These are phyloP conservation scores for Penicillium sclerotigenum DNA, from an alignment of 2,329 filamentous ascomycete genomes.

Conservation along the genomic window DNA sequence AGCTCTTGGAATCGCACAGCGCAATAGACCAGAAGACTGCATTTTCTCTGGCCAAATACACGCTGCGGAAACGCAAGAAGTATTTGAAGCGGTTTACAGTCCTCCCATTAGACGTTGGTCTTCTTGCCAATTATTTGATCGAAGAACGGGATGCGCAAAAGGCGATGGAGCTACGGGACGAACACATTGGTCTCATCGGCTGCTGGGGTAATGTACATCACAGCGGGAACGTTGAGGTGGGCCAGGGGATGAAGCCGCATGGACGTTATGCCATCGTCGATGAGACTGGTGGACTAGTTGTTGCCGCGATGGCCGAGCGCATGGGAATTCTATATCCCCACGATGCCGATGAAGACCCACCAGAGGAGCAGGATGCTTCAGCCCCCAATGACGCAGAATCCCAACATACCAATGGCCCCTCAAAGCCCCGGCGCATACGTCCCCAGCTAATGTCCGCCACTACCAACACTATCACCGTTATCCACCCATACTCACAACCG, in stretches of 20 bases:
- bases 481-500: conserved; percentile 71
- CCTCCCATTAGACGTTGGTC: conserved; percentile 74
- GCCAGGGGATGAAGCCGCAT: conserved; percentile 37
- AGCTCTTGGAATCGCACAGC: conserved; percentile 83
- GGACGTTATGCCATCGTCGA: conserved; percentile 80
- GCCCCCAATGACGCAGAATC: conserved; percentile 2
- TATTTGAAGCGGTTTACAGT: conserved; percentile 86
- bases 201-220: conserved; percentile 91
- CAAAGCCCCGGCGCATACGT: conserved; percentile 28
- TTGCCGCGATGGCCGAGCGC: conserved; percentile 80
- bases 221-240: conserved; percentile 43
- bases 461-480: conserved; percentile 55
- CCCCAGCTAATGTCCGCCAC: conserved; percentile 42
- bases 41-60: conserved; percentile 94
- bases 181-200: conserved; percentile 74
- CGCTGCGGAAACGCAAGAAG: conserved; percentile 88
- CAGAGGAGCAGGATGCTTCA: conserved; percentile 6
- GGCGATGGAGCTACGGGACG: conserved; percentile 82
- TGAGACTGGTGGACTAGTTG: conserved; percentile 78
- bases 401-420: conserved; percentile 9
- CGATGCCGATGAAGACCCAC: conserved; percentile 24
- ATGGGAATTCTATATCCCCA: conserved; percentile 72
- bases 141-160: conserved; percentile 75
- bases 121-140: conserved; percentile 72
- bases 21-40: conserved; percentile 90